A percentile compares a stretch with the other conserved stretches of the same genome.
Evolutionary conservation across 352 stramenopile genomes (phyloP).

Genomic region (Pythium brachiatum): DNA sequence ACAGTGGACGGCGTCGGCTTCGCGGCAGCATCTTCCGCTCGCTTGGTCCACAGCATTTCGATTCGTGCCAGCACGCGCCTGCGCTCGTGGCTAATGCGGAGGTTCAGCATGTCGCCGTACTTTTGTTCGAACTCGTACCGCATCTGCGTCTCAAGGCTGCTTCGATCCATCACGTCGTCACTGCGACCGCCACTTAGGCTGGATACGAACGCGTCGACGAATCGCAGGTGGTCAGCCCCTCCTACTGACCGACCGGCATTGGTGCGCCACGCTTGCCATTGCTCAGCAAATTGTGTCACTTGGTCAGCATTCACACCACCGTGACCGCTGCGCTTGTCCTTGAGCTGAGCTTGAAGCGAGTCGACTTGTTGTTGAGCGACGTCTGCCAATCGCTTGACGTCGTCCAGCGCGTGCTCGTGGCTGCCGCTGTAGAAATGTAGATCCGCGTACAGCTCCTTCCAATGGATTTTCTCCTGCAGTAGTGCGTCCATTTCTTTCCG

Average conservation of each 20-base stretch:
- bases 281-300: neutral
- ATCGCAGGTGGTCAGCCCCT: neutral
- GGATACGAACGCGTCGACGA: constrained; percentile 8
- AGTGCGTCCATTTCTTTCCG: constrained; percentile 30
- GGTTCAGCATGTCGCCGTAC: constrained; percentile 50
- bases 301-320: neutral
- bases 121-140: constrained; percentile 49
- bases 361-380: constrained; percentile 27
- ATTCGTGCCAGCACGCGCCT: constrained; percentile 48
- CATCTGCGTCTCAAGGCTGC: constrained; percentile 35
- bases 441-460: constrained; percentile 37
- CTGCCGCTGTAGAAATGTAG: constrained; percentile 40
- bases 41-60: constrained; percentile 40
- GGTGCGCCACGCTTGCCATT: constrained; percentile 5
- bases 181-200: neutral
- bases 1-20: neutral
- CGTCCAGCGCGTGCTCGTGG: constrained; percentile 32
- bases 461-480: constrained; percentile 34
- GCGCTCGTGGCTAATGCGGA: constrained; percentile 55
- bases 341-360: constrained; percentile 4
- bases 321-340: neutral
- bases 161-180: too few species aligned
- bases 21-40: neutral
- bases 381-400: constrained; percentile 33
- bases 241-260: neutral